These are phyloP conservation scores for Talaromyces atroroseus DNA, from an alignment of 2,329 filamentous ascomycete species.

Conservation along the genomic window DNA sequence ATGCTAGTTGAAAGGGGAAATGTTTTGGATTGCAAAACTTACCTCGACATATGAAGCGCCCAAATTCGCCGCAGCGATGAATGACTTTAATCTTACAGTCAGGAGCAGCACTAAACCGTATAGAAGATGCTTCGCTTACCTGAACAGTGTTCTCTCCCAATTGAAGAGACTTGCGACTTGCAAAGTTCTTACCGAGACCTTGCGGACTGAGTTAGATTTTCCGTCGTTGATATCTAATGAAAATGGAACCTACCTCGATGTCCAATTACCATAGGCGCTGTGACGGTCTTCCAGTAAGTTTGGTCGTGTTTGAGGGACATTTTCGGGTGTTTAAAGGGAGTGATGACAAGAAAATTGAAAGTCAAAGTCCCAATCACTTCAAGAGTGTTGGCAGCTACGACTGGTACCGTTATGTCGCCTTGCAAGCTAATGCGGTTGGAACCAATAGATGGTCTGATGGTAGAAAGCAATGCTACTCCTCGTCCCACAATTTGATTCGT, in stretches of 20 bases:
- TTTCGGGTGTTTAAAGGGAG: conserved; percentile 86
- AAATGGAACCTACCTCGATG: conserved; percentile 46
- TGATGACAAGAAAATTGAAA: conserved; percentile 95
- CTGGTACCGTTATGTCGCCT: conserved; percentile 86
- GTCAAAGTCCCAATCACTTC: conserved; percentile 93
- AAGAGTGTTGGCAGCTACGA: conserved; percentile 72
- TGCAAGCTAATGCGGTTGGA: conserved; percentile 85
- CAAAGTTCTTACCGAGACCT: conserved; percentile 84
- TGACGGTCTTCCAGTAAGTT: conserved; percentile 93
- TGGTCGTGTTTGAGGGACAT: conserved; percentile 79
- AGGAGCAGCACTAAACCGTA: neutral
- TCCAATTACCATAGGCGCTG: conserved; percentile 76
- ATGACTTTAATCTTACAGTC: conserved; percentile 51
- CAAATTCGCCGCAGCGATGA: conserved; percentile 91
- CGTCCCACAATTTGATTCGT: conserved; percentile 80
- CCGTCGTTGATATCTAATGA: neutral
- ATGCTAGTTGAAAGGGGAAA: neutral
- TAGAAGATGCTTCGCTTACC: conserved; percentile 4
- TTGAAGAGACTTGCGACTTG: conserved; percentile 78
- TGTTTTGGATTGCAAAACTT: conserved; percentile 14
- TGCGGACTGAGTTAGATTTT: conserved; percentile 47
- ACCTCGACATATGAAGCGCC: conserved; percentile 69
- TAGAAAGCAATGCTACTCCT: conserved; percentile 80
- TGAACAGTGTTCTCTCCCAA: conserved; percentile 92
- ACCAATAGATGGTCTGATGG: conserved; percentile 75